Conservation (phyloP, 768 basidiomycete genomes). For the Suillus decipiens region DNA sequence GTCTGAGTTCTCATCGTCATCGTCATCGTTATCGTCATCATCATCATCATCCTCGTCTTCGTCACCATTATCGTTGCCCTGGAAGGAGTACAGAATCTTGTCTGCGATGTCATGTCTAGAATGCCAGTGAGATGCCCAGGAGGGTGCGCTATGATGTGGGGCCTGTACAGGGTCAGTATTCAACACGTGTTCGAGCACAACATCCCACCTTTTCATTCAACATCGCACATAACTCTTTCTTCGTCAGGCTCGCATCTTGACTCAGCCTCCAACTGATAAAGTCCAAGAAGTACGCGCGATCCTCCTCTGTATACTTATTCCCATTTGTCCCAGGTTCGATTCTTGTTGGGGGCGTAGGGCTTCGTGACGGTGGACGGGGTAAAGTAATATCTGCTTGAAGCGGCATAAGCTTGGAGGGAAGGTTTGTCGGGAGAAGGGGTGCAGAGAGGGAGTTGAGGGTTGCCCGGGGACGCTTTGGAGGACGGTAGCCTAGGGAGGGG, state of each 20-base stretch:
- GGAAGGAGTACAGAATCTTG: conserved; percentile 51
- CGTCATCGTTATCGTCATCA: conserved; percentile 35
- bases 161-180: conserved; percentile 40
- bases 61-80: conserved; percentile 42
- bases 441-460: conserved; percentile 66
- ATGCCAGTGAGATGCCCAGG: conserved; percentile 72
- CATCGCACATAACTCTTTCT: conserved; percentile 53
- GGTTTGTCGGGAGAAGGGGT: conserved; percentile 31
- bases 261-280: conserved; percentile 65
- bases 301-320: conserved; percentile 66
- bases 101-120: conserved; percentile 66
- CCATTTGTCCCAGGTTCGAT: conserved; percentile 50
- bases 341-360: conserved; percentile 64
- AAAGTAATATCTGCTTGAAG: conserved; percentile 62
- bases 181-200: background rate
- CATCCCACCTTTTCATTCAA: conserved; percentile 53
- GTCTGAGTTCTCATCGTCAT: conserved; percentile 28
- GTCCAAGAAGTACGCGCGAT: conserved; percentile 65
- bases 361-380: conserved; percentile 65
- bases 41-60: conserved; percentile 33
- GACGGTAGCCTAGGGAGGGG: conserved; percentile 25
- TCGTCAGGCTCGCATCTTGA: conserved; percentile 51
- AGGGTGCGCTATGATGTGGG: conserved; percentile 63
- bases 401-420: conserved; percentile 50
- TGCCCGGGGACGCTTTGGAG: conserved; percentile 32